These are phyloP conservation scores for Aspergillus sclerotioniger DNA, from an alignment of 495 filamentous ascomycete species.

Conservation along the genomic window DNA sequence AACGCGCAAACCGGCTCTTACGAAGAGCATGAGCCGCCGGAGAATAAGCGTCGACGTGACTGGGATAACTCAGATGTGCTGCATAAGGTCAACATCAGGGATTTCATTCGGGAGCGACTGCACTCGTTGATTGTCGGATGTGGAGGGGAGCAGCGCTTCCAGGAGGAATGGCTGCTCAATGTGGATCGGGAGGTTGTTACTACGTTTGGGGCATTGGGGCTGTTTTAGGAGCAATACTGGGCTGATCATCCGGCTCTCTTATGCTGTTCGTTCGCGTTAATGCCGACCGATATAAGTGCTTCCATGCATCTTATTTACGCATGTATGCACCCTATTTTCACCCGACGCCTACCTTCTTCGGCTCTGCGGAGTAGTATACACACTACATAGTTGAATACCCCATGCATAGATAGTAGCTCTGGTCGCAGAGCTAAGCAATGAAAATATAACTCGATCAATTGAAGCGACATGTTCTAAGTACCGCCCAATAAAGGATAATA, in stretches of 20 bases:
- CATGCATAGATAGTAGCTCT: background rate
- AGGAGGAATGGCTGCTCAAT: slow-evolving; percentile 77
- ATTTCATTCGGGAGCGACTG: slow-evolving; percentile 68
- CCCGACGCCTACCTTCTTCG: no score
- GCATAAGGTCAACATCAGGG: slow-evolving; percentile 64
- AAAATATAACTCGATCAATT: background rate
- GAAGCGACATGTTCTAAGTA: background rate
- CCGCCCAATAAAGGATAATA: background rate
- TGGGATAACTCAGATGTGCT: slow-evolving; percentile 65
- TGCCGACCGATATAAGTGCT: background rate
- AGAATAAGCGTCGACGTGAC: slow-evolving; percentile 55
- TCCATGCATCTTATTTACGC: background rate
- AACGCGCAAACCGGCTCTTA: slow-evolving; percentile 29
- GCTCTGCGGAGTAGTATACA: background rate
- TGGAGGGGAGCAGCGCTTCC: slow-evolving; percentile 73
- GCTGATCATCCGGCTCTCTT: background rate
- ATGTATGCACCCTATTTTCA: background rate
- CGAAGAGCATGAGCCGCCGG: slow-evolving; percentile 58
- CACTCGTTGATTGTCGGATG: slow-evolving; percentile 60
- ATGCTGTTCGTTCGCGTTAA: background rate
- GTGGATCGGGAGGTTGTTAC: slow-evolving; percentile 78
- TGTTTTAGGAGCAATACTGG: slow-evolving; percentile 27
- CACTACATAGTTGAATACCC: background rate
- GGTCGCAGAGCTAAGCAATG: background rate
- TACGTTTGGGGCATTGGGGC: slow-evolving; percentile 59